Conservation (phyloP, 441 rosid species). For the Rhodomyrtus psidioides region DNA sequence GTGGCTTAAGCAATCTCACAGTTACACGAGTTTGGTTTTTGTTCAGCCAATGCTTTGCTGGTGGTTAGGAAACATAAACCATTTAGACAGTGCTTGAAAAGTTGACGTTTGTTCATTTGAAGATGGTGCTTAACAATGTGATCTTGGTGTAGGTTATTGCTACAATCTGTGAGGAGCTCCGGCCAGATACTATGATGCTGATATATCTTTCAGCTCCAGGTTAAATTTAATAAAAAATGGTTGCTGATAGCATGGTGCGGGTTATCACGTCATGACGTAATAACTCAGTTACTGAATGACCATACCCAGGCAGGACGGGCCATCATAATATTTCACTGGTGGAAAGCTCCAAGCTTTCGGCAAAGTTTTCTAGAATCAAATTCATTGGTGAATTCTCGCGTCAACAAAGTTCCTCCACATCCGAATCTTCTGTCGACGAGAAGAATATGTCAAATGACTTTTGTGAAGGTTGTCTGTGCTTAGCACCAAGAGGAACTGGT, state of each 20-base stretch:
- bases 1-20: not conserved
- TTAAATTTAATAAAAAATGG: conserved; percentile 16
- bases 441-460: conserved; percentile 28
- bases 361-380: conserved; percentile 55
- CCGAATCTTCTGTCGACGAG: conserved; percentile 52
- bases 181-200: conserved; percentile 70
- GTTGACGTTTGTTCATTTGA: not conserved
- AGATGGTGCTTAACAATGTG: not conserved
- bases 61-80: not conserved
- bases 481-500: conserved; percentile 64
- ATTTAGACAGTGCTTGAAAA: not conserved
- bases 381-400: conserved; percentile 31
- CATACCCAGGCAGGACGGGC: conserved; percentile 51
- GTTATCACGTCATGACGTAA: not conserved
- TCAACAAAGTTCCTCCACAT: conserved; percentile 37
- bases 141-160: conserved; percentile 67
- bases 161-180: conserved; percentile 80
- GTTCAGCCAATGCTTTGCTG: not conserved
- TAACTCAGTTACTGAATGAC: conserved; percentile 13
- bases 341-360: conserved; percentile 49
- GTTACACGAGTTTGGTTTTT: not conserved
- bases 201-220: conserved; percentile 85
- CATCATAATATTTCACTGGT: conserved; percentile 24
- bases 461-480: conserved; percentile 46
- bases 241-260: conserved; percentile 9